Evolutionary conservation across 1,284 basidiomycete genomes (phyloP), one percentile per base, ranked within the genome.

Genomic region (Naganishia sp.): DNA sequence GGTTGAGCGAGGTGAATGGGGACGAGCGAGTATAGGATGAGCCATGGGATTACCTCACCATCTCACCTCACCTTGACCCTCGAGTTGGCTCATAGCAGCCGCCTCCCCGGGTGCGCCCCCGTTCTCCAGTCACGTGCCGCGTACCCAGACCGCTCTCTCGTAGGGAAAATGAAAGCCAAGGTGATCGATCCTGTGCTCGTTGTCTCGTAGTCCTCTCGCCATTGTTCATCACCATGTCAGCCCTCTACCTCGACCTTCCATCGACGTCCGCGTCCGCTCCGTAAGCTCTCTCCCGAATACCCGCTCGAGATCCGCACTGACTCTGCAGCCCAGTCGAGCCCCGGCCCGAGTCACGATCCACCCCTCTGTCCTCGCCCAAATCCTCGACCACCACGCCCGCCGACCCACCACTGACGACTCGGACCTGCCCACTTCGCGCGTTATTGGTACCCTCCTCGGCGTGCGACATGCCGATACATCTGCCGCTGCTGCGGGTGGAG

Each of bases 371-470:
- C 86, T 99, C 66, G 94, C 97, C 77, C 89, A 92, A 66, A 94
- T 98, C 82, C 88, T 99, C 70, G 95, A 98, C 81, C 95, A 99
- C 82, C 96, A 94, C 81, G 87, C 98, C 58, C 90, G 96, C 45
- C 87, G 94, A 69, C 86, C 88, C 72, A 79, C 83, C 45, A 90
- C 94, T 74, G 89, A 90, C 71, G 66, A 69, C 42, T 70, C 65
- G 17, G 35, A 39, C 35, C 7, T 39, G 10, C 35, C 35, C 2
- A 67, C 72, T 0, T 73, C 76, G 11, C 87, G 95, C 66, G 95
- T 99, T 9, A 95, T 99, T 76, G 96, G 96, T 28, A 97, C 96
- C 0, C 85, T 99, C 35, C 88, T 99, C 50, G 95, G 95, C 15
- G 87, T 85, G 56, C 87, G 94, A 72, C 87, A 85, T 53, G 88